A percentile compares a stretch with the other conserved stretches of the same genome.
phyloP scores from a whole-genome alignment of 805 yeast genomes.

The Candida tammaniensis region DNA sequence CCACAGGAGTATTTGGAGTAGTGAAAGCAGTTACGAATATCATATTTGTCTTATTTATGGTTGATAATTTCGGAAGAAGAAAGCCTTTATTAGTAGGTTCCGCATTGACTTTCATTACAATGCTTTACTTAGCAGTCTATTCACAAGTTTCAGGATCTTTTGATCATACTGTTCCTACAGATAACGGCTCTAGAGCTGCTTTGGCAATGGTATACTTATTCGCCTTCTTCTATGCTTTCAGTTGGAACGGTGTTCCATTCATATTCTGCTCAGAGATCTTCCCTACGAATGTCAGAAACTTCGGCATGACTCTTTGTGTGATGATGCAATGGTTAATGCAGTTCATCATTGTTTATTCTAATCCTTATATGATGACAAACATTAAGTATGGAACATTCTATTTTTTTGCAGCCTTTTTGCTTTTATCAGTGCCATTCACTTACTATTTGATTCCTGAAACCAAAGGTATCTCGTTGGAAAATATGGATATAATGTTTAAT shows the following conservation, averaged over 20 bases:
- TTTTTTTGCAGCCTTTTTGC: conserved; percentile 7
- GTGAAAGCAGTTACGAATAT: conserved; percentile 4
- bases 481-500: conserved; percentile 45
- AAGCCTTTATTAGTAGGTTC: conserved; percentile 1
- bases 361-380: conserved; percentile 8
- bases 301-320: conserved; percentile 8
- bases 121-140: conserved; percentile 5
- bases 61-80: conserved; percentile 5
- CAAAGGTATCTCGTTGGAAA: conserved; percentile 71
- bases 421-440: conserved; percentile 19
- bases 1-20: conserved; percentile 5
- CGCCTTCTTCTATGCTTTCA: conserved; percentile 5
- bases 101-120: conserved; percentile 3
- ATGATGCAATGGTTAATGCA: conserved; percentile 7
- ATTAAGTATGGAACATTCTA: conserved; percentile 11
- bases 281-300: conserved; percentile 5
- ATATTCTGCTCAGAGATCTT: conserved; percentile 9
- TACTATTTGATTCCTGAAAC: conserved; percentile 70
- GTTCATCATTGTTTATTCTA: conserved; percentile 8
- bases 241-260: conserved; percentile 10
- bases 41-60: not conserved
- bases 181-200: conserved; percentile 7
- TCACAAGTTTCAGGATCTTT: conserved; percentile 8
- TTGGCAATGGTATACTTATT: conserved; percentile 5
- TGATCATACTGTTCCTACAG: conserved; percentile 5